A percentile compares a stretch with the other conserved stretches of the same genome.
These are phyloP conservation scores for Globisporangium parvum DNA, from an alignment of 352 stramenopile species.

Conservation along the genomic window DNA sequence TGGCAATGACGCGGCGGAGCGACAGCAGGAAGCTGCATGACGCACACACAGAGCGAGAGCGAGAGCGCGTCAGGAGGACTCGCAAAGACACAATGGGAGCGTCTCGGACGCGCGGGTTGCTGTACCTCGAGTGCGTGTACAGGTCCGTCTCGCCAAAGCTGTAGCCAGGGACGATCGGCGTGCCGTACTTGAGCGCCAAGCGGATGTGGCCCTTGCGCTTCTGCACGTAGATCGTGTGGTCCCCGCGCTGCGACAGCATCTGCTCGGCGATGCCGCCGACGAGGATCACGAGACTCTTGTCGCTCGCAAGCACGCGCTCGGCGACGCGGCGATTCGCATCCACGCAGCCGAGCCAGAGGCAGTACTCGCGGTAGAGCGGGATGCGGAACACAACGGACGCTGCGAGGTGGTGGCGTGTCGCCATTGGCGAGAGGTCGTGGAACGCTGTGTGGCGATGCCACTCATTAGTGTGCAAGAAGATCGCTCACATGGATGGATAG, in stretches of 20 bases:
- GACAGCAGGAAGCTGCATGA: conserved; percentile 50
- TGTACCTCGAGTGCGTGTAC: conserved; percentile 72
- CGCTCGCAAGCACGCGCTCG: conserved; percentile 51
- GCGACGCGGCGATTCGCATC: conserved; percentile 61
- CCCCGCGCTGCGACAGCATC: conserved; percentile 63
- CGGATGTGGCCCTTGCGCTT: conserved; percentile 82
- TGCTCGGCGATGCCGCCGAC: conserved; percentile 80
- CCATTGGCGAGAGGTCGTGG: conserved; percentile 56
- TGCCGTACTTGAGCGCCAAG: conserved; percentile 66
- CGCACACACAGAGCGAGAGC: background rate
- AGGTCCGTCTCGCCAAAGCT: conserved; percentile 81
- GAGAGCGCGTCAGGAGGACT: background rate
- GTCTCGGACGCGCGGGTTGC: background rate
- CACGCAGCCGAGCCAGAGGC: conserved; percentile 72
- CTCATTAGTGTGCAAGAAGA: background rate
- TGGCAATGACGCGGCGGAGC: conserved; percentile 67
- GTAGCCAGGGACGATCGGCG: conserved; percentile 71
- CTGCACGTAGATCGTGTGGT: conserved; percentile 76
- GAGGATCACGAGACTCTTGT: conserved; percentile 75
- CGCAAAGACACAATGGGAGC: background rate
- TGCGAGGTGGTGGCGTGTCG: conserved; percentile 56
- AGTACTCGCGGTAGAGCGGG: conserved; percentile 70
- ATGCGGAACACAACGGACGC: conserved; percentile 74
- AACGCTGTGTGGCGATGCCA: conserved; percentile 34
- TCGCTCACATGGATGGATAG: background rate